These are phyloP conservation scores for Barnettozyma hawaiiensis DNA, from an alignment of 1,139 yeast genomes.

Conservation along the genomic window DNA sequence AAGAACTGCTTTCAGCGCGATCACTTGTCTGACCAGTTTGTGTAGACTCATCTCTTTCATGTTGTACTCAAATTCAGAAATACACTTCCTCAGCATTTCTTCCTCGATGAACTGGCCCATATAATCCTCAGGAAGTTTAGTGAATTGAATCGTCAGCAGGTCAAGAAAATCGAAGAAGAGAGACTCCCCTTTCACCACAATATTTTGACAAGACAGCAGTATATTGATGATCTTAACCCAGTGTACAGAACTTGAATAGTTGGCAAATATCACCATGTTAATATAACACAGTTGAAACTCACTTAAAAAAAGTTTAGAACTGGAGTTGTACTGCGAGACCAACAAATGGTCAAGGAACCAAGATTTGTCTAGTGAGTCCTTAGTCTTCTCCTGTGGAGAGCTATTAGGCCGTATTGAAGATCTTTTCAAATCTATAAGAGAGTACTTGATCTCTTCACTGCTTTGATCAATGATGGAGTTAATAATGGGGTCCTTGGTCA, in stretches of 20 bases:
- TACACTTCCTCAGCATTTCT: slow-evolving; percentile 13
- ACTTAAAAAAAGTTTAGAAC: slow-evolving; percentile 29
- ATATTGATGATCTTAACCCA: slow-evolving; percentile 39
- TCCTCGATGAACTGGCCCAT: slow-evolving; percentile 28
- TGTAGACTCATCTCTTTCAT: slow-evolving; percentile 17
- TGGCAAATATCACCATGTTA: slow-evolving; percentile 36
- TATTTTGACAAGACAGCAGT: slow-evolving; percentile 27
- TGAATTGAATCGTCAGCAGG: slow-evolving; percentile 29
- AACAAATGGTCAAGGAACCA: slow-evolving; percentile 35
- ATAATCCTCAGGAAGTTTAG: slow-evolving; percentile 35
- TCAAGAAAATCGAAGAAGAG: slow-evolving; percentile 27
- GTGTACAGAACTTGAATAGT: slow-evolving; percentile 40
- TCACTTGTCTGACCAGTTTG: slow-evolving; percentile 13
- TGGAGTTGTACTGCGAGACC: slow-evolving; percentile 21
- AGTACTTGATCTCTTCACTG: slow-evolving; percentile 31
- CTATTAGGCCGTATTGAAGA: slow-evolving; percentile 33
- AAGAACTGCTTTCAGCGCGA: slow-evolving; percentile 16
- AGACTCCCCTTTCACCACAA: slow-evolving; percentile 11
- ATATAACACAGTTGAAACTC: slow-evolving; percentile 38
- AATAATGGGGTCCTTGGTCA: slow-evolving; percentile 27
- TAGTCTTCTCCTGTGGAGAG: slow-evolving; percentile 30
- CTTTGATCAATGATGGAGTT: slow-evolving; percentile 30
- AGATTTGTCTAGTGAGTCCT: slow-evolving; percentile 38
- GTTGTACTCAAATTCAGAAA: slow-evolving; percentile 22
- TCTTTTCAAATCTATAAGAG: slow-evolving; percentile 33